Evolutionary conservation across 2,329 filamentous ascomycete species (phyloP).

Genomic region (Colletotrichum scovillei): DNA sequence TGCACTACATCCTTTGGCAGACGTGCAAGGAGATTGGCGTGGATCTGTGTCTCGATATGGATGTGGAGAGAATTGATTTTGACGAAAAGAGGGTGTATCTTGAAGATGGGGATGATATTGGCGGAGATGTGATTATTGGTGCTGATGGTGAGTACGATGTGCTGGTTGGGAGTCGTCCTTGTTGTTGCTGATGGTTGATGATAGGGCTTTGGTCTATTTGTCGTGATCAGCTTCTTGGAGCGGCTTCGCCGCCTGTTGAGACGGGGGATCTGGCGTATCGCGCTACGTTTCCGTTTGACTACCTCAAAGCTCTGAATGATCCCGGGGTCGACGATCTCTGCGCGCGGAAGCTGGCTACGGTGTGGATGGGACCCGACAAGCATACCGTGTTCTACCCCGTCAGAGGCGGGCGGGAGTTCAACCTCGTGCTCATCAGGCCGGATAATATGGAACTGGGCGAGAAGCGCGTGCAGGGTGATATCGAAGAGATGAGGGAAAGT

Average conservation of each 20-base stretch:
- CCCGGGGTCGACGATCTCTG: conserved; percentile 1
- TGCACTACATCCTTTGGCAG: conserved; percentile 17
- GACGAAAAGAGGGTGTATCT: conserved; percentile 1
- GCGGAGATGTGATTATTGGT: conserved; percentile 17
- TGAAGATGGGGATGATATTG: conserved; percentile 27
- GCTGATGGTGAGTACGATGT: conserved; percentile 15
- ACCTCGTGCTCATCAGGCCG: conserved; percentile 10
- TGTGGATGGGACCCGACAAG: conserved; percentile 16
- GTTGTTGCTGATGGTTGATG: rapidly evolving
- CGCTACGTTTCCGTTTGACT: neutral
- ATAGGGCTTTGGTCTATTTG: conserved; percentile 22
- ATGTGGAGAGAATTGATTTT: conserved; percentile 26
- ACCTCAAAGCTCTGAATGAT: conserved; percentile 20
- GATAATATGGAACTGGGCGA: neutral
- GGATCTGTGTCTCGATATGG: conserved; percentile 15
- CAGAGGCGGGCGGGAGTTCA: conserved; percentile 16
- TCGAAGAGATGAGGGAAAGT: conserved; percentile 22
- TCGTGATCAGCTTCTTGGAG: conserved; percentile 9
- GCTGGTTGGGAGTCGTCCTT: too few relatives aligned
- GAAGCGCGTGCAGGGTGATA: neutral
- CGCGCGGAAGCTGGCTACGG: neutral
- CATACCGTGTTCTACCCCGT: conserved; percentile 18
- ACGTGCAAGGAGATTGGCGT: conserved; percentile 11
- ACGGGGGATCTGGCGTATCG: conserved; percentile 14
- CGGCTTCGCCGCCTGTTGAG: conserved; percentile 8